phyloP scores from a whole-genome alignment of 768 basidiomycete species.

The Termitomyces sp. region DNA sequence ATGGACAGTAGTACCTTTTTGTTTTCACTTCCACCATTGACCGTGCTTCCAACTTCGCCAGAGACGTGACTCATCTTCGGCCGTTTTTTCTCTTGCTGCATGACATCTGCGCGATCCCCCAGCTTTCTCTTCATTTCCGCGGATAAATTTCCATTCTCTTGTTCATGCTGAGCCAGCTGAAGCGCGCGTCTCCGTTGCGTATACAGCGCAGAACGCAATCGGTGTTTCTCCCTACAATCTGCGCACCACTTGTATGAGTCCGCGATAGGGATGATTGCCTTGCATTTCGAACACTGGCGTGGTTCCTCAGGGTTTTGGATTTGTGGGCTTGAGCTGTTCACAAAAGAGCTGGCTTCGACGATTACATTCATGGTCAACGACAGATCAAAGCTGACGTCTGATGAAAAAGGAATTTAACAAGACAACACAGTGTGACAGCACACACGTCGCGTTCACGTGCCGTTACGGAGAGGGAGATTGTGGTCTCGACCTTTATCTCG shows the following conservation, averaged over 20 bases:
- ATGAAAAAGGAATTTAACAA: no score
- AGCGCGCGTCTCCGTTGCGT: neutral
- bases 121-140: neutral
- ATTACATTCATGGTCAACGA: neutral
- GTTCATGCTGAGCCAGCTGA: neutral
- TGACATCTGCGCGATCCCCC: neutral
- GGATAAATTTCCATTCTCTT: neutral
- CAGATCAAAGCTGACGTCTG: neutral
- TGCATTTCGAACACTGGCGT: neutral
- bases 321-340: neutral
- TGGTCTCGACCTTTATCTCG: no score
- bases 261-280: neutral
- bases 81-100: neutral
- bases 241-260: slow-evolving; percentile 1
- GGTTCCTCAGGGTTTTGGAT: neutral
- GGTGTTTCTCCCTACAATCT: neutral
- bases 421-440: neutral
- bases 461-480: neutral
- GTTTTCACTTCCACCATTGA: neutral
- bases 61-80: neutral
- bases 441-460: neutral
- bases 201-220: neutral
- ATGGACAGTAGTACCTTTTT: neutral
- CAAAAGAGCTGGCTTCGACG: no score
- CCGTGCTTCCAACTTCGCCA: neutral